Evolutionary conservation across 768 basidiomycete species (phyloP), one percentile per base, ranked within the genome.

Genomic region (Suillus placidus): DNA sequence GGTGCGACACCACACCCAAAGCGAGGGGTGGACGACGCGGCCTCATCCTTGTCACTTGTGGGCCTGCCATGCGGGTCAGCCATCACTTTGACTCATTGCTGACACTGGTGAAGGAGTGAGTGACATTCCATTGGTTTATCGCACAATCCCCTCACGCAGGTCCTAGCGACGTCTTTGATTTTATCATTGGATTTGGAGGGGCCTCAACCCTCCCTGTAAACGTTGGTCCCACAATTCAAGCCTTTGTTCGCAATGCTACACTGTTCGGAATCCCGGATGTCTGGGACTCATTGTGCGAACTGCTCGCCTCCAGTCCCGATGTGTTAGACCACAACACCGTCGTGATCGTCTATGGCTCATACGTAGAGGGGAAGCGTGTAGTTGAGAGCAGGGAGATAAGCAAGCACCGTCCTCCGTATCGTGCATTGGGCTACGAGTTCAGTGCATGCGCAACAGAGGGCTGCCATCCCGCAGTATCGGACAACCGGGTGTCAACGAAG

Each of bases 131-230:
- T 45, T 45, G 8, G 20, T 10, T n/a, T n/a, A 45, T n/a, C n/a
- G 20, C 18, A 45, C 8, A 10, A 7, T n/a, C 8, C 20, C 8
- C 45, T n/a, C 20, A 45, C 8, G 10, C 9, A 0, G 3, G 4
- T 45, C 45, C 1, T n/a, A 64, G 63, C 7, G 40, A 45, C 20
- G 6, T 34, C 23, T 64, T 64, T 30, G 55, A 64, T 32, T 26
- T 64, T 9, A 45, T 64, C 14, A 10, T 64, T 9, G 54, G 63
- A 34, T 64, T 64, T 34, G 38, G 54, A 37, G 63, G 63, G 3
- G 30, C 38, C 16, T 64, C 63, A 3, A 56, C 38, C 10, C n/a
- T 64, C 4, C 40, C 63, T 8, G 47, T 18, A 5, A 20, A 56
- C 7, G 40, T 64, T 3, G 18, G 18, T 7, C 20, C 49, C 12